Percentiles rank a stretch among this genome's conserved stretches.
phyloP scores from a whole-genome alignment of 1,284 basidiomycete species.

The Ustilago shanxiensis region DNA sequence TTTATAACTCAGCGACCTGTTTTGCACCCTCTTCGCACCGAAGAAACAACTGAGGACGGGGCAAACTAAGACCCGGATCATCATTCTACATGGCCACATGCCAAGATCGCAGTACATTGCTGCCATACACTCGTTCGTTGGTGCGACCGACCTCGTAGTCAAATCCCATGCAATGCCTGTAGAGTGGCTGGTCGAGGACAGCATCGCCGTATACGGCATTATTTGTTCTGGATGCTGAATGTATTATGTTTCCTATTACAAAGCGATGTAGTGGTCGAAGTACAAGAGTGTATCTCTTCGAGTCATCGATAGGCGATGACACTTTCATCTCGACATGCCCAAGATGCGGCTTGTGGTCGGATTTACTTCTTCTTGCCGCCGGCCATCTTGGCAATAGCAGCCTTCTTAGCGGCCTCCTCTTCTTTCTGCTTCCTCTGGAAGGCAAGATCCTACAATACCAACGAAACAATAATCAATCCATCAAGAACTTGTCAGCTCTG shows the following conservation, averaged over 20 bases:
- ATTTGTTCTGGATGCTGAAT: background rate
- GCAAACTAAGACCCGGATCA: no score
- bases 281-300: background rate
- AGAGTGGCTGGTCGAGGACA: no score
- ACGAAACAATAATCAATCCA: background rate
- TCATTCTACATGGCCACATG: no score
- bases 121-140: no score
- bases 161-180: no score
- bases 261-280: background rate
- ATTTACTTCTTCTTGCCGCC: slow-evolving; percentile 59
- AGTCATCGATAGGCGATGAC: background rate
- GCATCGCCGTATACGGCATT: no score
- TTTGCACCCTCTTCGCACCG: no score
- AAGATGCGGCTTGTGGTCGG: background rate
- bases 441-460: slow-evolving; percentile 52
- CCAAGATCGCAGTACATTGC: no score
- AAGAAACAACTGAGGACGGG: no score
- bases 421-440: slow-evolving; percentile 65
- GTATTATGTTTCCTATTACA: background rate
- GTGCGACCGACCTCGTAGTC: no score
- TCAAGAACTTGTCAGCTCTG: slow-evolving; percentile 4
- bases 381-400: slow-evolving; percentile 56
- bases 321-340: background rate
- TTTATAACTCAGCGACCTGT: no score
- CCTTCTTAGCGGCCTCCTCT: slow-evolving; percentile 63